Evolutionary conservation across 2,329 filamentous ascomycete genomes (phyloP), one percentile per base, ranked within the genome.

Genomic region (Niveomyces coronatus): DNA sequence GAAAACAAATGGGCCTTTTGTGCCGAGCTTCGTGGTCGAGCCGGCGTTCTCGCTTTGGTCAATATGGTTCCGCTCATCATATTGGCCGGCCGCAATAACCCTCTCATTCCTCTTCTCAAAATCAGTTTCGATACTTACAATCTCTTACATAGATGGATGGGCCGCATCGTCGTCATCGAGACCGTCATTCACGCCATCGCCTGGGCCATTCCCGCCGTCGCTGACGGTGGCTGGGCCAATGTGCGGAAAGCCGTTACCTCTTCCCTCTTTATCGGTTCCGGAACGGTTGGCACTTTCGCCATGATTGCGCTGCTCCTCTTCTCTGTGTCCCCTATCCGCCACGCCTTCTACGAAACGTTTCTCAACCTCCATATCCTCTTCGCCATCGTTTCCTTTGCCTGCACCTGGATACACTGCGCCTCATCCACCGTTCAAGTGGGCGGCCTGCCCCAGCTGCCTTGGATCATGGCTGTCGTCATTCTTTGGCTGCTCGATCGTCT

Each of bases 91-190:
- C 82, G 91, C 55, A 96, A 96, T 67, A 98, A 96, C 63, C 85
- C 86, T 8, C 68, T 95, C 34, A 95, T 96, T 53, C 60, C 68
- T 4, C 59, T 93, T 23, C 71, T 96, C 41, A 76, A 82, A 50
- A 82, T 96, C 56, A 89, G 85, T 58, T 98, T 95, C 63, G 91
- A 96, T 59, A 94, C 88, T 1, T 96, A 93, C 70, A 96, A 96
- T 57, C 77, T 67, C 8, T 51, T 67, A n/a, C 63, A 67, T 44
- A 60, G 85, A 46, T 91, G 85, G 84, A 72, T 85, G 46, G 85
- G 84, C 27, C 74, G 85, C 23, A 76, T 89, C 31, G 74, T 83
- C 35, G 75, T 85, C 20, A 46, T 79, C 3, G 78, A 89, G 55
- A 62, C 71, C 20, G 51, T 86, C 37, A 65, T 79, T 4, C 85